A percentile compares a stretch with the other conserved stretches of the same genome.
Conservation (phyloP, 345 rosid genomes). For the Eucalyptus cloeziana region DNA sequence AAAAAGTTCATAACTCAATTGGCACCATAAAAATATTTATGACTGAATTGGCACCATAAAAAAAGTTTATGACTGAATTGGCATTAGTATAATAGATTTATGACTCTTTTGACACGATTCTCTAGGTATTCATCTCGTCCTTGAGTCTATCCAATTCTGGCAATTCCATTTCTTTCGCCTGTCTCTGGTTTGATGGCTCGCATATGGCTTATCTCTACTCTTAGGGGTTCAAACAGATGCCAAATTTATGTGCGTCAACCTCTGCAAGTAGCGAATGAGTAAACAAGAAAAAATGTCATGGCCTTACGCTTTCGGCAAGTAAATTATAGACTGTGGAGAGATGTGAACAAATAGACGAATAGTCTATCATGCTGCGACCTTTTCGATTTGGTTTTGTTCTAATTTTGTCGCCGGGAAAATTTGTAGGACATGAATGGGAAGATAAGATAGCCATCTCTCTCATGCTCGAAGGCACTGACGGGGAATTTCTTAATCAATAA, state of each 20-base stretch:
- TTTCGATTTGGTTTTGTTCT: neutral
- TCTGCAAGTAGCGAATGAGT: neutral
- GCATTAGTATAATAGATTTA: accelerated
- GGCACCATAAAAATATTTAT: accelerated
- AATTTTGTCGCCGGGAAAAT: neutral
- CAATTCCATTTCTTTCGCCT: neutral
- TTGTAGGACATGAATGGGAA: neutral
- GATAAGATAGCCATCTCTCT: neutral
- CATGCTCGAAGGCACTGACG: neutral
- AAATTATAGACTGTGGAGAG: neutral
- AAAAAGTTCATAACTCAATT: too few species aligned
- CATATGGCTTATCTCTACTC: neutral
- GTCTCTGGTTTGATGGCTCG: neutral
- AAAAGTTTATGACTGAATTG: accelerated
- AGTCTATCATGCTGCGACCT: neutral
- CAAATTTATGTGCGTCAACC: neutral
- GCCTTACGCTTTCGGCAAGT: neutral
- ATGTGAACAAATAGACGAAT: neutral
- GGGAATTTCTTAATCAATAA: neutral
- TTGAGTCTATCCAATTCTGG: neutral
- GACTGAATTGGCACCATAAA: accelerated
- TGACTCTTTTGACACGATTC: too few species aligned
- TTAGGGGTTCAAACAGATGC: neutral
- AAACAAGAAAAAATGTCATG: neutral
- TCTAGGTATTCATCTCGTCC: neutral